Percentiles rank a stretch among this genome's conserved stretches.
Conservation (phyloP, 768 basidiomycete species). For the Chiua virens region DNA sequence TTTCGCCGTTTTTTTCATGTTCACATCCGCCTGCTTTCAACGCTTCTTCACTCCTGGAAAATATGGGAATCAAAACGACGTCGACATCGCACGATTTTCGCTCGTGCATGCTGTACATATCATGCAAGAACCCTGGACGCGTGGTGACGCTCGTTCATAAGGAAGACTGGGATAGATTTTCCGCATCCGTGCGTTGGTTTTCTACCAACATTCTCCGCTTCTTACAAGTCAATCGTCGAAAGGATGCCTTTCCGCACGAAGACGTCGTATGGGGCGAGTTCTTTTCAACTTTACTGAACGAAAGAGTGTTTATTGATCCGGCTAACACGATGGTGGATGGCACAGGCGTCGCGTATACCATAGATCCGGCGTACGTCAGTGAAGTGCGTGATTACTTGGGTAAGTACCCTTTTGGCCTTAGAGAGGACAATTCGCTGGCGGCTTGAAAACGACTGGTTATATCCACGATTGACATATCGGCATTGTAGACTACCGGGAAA, state of each 20-base stretch:
- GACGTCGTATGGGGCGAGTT: slow-evolving; percentile 63
- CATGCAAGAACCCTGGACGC: slow-evolving; percentile 69
- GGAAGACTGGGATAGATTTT: slow-evolving; percentile 82
- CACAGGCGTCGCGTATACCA: slow-evolving; percentile 81
- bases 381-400: slow-evolving; percentile 87
- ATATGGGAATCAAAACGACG: neutral
- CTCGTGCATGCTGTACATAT: neutral
- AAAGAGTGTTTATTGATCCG: neutral
- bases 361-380: slow-evolving; percentile 70
- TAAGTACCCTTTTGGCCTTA: slow-evolving; percentile 30
- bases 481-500: slow-evolving; percentile 74
- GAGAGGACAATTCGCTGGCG: neutral
- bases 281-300: neutral
- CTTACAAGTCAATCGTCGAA: neutral
- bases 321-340: neutral
- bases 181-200: slow-evolving; percentile 51
- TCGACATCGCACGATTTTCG: neutral
- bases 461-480: neutral
- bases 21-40: neutral
- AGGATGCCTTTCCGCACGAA: slow-evolving; percentile 35
- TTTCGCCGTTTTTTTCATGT: neutral
- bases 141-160: slow-evolving; percentile 90
- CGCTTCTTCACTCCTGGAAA: no score
- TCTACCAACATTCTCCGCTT: neutral
- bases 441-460: neutral